These are phyloP conservation scores for Fraxinus baroniana DNA, from an alignment of 305 asterid genomes.

Conservation along the genomic window DNA sequence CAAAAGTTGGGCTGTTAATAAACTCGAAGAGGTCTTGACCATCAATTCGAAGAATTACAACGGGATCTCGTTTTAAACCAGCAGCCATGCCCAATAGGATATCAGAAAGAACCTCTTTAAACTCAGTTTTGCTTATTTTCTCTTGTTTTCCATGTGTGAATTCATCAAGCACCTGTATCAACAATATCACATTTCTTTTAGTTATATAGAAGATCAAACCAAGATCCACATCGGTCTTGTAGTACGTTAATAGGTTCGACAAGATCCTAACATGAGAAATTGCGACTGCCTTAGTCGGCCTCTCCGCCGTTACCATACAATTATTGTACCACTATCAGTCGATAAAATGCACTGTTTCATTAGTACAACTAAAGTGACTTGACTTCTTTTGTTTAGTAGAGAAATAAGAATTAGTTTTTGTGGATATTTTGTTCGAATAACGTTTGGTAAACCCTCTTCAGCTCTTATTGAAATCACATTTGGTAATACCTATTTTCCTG, in stretches of 20 bases:
- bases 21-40: constrained; percentile 84
- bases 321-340: background rate
- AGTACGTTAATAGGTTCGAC: background rate
- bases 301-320: background rate
- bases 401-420: background rate
- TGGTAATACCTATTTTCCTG: too few species aligned
- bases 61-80: constrained; percentile 89
- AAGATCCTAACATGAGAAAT: background rate
- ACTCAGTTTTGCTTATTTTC: constrained; percentile 66
- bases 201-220: background rate
- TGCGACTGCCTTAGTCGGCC: background rate
- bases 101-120: constrained; percentile 80
- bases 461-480: too few species aligned
- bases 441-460: background rate
- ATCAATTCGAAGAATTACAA: constrained; percentile 88
- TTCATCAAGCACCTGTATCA: constrained; percentile 73
- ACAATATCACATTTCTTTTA: background rate
- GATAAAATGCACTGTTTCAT: background rate
- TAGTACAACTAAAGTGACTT: background rate
- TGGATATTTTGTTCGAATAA: background rate
- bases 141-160: constrained; percentile 74
- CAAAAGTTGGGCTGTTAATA: constrained; percentile 47
- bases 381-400: background rate
- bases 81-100: constrained; percentile 91
- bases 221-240: background rate